Conservation (phyloP, 1,284 basidiomycete genomes). For the Apiotrichum laibachii region DNA sequence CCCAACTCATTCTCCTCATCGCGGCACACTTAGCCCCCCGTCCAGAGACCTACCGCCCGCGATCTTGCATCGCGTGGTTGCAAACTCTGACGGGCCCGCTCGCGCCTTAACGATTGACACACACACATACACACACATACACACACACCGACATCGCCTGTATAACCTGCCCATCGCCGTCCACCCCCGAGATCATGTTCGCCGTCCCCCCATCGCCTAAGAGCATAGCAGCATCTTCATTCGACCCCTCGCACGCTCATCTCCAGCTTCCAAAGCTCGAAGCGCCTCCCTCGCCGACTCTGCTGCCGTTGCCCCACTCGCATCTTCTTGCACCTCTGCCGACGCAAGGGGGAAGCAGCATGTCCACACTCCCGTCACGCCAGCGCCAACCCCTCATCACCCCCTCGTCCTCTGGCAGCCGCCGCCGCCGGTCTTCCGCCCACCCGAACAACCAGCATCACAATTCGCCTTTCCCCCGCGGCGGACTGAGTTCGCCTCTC, state of each 20-base stretch:
- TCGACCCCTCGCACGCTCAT: not conserved
- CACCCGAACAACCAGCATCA: not conserved
- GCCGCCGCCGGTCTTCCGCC: not conserved
- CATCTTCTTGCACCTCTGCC: conserved; percentile 3
- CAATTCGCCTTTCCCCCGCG: not conserved
- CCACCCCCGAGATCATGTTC: not conserved
- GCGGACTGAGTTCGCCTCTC: not conserved
- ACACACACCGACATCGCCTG: not conserved
- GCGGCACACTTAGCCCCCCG: not conserved
- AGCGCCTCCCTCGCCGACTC: conserved; percentile 2
- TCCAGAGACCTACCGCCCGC: conserved; percentile 7
- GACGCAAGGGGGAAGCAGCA: not conserved
- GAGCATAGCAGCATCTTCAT: conserved; percentile 5
- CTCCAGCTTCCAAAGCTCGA: conserved; percentile 5
- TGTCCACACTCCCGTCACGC: not conserved
- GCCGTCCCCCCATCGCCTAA: conserved; percentile 4
- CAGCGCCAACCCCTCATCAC: not conserved
- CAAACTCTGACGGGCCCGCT: conserved; percentile 7
- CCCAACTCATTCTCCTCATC: not conserved
- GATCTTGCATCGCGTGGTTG: conserved; percentile 6
- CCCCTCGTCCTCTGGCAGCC: not conserved
- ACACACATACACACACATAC: not conserved
- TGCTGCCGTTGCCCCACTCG: not conserved
- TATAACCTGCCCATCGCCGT: not conserved
- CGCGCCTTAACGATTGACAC: not conserved